Evolutionary conservation across 2,329 filamentous ascomycete species (phyloP).

Genomic region (Aspergillus niger): DNA sequence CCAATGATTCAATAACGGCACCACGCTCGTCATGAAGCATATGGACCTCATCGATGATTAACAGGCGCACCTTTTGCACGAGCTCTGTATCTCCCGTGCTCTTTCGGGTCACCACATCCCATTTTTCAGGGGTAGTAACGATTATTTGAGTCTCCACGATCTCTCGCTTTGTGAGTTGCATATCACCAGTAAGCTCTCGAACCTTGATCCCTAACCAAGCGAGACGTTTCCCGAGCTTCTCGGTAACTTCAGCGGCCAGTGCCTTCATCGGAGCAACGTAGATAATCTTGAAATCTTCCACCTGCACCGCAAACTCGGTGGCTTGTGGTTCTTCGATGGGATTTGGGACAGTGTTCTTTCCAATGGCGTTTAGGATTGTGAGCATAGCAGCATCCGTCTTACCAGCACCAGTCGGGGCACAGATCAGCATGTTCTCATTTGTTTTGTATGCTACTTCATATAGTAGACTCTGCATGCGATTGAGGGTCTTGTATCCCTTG

Average conservation of each 20-base stretch:
- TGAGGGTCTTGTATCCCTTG: constrained; percentile 87
- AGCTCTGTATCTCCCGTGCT: constrained; percentile 96
- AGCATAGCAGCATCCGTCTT: constrained; percentile 99
- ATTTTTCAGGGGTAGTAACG: constrained; percentile 97
- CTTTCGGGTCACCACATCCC: constrained; percentile 97
- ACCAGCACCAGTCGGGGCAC: constrained; percentile 94
- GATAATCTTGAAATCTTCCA: constrained; percentile 94
- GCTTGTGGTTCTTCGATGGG: constrained; percentile 73
- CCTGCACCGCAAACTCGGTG: constrained; percentile 77
- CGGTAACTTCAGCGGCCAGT: constrained; percentile 91
- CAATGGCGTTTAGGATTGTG: constrained; percentile 86
- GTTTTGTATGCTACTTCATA: constrained; percentile 95
- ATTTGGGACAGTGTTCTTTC: constrained; percentile 79
- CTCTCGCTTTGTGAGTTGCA: constrained; percentile 96
- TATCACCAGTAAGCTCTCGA: constrained; percentile 94
- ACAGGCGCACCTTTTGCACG: constrained; percentile 90
- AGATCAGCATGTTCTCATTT: constrained; percentile 98
- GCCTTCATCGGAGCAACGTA: constrained; percentile 99
- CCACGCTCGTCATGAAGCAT: constrained; percentile 99
- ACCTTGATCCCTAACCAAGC: constrained; percentile 92
- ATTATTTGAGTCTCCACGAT: constrained; percentile 97
- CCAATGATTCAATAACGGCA: constrained; percentile 91
- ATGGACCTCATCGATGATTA: constrained; percentile 98
- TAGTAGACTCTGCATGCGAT: constrained; percentile 97
- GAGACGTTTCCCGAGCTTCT: constrained; percentile 87